Evolutionary conservation across 208 protist genomes (phyloP).

Genomic region (Acanthamoeba royreba): DNA sequence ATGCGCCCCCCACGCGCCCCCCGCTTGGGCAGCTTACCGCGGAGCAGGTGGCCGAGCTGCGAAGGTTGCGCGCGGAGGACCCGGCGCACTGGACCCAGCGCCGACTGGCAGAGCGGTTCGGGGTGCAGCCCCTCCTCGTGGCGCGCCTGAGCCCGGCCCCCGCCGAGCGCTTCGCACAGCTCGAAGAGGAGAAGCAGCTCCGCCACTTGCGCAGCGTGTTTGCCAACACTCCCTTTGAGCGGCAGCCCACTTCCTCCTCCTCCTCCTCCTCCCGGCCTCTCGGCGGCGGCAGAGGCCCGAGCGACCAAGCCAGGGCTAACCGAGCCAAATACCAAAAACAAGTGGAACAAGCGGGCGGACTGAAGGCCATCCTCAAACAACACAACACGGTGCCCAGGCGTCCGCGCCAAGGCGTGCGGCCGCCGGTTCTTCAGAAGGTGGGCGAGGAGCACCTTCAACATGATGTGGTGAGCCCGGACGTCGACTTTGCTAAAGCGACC

Average conservation of each 20-base stretch:
- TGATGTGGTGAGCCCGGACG: neutral
- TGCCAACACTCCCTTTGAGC: neutral
- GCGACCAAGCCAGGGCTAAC: neutral
- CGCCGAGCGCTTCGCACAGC: neutral
- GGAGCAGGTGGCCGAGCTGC: neutral
- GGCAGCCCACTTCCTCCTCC: neutral
- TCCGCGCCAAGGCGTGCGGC: neutral
- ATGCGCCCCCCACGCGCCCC: neutral
- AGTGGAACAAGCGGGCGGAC: neutral
- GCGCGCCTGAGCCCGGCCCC: neutral
- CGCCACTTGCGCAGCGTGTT: neutral
- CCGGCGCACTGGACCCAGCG: neutral
- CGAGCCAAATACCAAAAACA: neutral
- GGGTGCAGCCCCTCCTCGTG: neutral
- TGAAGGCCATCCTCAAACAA: neutral
- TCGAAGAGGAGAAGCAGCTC: neutral
- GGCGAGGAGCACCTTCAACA: neutral
- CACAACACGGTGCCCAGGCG: neutral
- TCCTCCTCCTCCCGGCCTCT: neutral
- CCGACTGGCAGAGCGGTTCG: neutral
- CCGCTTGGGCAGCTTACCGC: neutral
- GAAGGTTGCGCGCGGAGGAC: neutral
- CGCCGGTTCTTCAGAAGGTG: neutral
- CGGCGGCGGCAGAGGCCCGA: too few relatives aligned
- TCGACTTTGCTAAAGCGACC: slow-evolving; percentile 11